Evolutionary conservation across 2,329 filamentous ascomycete species (phyloP), one percentile per base, ranked within the genome.

Genomic region (Exophiala alcalophila): DNA sequence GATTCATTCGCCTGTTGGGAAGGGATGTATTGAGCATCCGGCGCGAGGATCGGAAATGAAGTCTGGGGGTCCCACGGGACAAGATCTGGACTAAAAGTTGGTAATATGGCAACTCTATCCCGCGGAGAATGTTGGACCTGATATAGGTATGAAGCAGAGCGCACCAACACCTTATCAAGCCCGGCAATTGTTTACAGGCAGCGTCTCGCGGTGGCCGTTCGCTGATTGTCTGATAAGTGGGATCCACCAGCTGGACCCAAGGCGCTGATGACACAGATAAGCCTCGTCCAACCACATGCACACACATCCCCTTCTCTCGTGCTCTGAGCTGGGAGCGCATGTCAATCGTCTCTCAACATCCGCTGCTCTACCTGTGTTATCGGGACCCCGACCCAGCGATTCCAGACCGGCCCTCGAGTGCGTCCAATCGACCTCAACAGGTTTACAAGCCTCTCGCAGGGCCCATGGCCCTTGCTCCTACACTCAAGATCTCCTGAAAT

Each of bases 91-190:
- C 14, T 27, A 18, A 25, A 27, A 15, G 36, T 46, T 37, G 43
- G 20, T 24, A 36, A 40, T 46, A 36, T 35, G 23, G 9, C 5
- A 23, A n/a, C n/a, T 10, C 11, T 18, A 36, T 40, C 34, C 44
- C 44, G 44, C 44, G 44, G 44, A 48, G 44, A 48, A 42, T 15
- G 30, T 27, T n/a, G n/a, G 20, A 18, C 35, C n/a, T 14, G 26
- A 35, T 44, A 39, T 40, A 36, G 14, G 20, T 6, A 6, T 11
- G 16, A 18, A 11, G 29, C 19, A 26, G 9, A 12, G 25, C 34
- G 8, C 21, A 18, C 12, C 25, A 24, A 26, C 5, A 23, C 32
- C 34, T 48, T 48, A 44, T 43, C 39, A 40, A 21, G 28, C 6
- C 12, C 21, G 26, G 20, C n/a, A n/a, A n/a, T n/a, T n/a, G n/a